A percentile compares a stretch with the other conserved stretches of the same genome.
Evolutionary conservation across 257 asterid species (phyloP).

Genomic region (Primulina huaijiensis): DNA sequence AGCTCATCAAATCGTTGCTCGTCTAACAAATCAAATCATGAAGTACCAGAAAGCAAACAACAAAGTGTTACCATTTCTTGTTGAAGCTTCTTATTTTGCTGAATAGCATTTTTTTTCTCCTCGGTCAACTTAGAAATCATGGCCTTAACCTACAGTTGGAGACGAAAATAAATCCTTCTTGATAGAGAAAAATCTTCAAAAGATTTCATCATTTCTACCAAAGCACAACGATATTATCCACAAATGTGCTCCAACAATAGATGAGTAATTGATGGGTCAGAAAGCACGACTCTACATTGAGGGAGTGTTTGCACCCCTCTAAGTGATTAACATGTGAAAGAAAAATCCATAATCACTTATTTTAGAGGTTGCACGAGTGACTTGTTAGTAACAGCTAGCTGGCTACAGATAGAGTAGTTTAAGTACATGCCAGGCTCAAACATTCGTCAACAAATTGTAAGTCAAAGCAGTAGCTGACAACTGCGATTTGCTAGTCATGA

Average conservation of each 20-base stretch:
- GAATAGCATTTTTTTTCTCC: conserved; percentile 64
- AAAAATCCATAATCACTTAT: too few relatives aligned
- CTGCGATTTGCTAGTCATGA: not conserved
- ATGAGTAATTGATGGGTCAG: conserved; percentile 1
- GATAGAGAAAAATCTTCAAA: not conserved
- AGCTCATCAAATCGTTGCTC: not conserved
- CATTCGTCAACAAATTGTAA: too few relatives aligned
- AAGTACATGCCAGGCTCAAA: not conserved
- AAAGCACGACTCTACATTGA: not conserved
- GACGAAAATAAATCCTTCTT: conserved; percentile 23
- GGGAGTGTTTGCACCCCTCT: too few relatives aligned
- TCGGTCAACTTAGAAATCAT: conserved; percentile 69
- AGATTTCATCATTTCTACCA: conserved; percentile 8
- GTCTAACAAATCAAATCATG: conserved; percentile 13
- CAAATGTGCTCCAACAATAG: not conserved
- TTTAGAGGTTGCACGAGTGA: too few relatives aligned
- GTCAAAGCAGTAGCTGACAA: not conserved
- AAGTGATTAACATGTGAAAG: too few relatives aligned
- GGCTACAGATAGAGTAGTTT: not conserved
- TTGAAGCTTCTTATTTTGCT: conserved; percentile 70
- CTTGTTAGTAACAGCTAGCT: too few relatives aligned
- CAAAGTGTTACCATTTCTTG: conserved; percentile 45
- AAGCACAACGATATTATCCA: conserved; percentile 6
- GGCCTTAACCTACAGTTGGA: conserved; percentile 55
- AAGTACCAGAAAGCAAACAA: conserved; percentile 14